Percentiles rank a stretch among this genome's conserved stretches.
Evolutionary conservation across 1,284 basidiomycete genomes (phyloP).

Genomic region (Athelia sp.): DNA sequence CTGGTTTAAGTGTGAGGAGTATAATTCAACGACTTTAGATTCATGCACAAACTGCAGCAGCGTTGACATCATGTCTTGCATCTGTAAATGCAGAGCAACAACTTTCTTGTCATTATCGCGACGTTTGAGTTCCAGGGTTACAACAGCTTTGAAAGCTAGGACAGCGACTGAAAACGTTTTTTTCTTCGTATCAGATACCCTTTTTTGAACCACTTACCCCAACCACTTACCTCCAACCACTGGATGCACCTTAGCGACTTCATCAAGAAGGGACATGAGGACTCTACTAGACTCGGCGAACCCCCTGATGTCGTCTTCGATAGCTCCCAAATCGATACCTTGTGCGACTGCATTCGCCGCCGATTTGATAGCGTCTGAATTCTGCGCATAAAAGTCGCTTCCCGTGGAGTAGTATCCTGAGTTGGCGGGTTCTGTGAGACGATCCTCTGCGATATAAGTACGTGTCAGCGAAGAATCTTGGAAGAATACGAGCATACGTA

Average conservation of each 20-base stretch:
- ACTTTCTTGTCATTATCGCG: conserved; percentile 40
- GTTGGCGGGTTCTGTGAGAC: neutral
- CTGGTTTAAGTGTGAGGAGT: conserved; percentile 2
- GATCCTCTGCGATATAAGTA: neutral
- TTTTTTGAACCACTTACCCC: neutral
- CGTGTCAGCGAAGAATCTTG: too few relatives aligned
- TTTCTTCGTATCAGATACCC: neutral
- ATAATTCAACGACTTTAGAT: neutral
- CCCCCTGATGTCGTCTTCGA: conserved; percentile 15
- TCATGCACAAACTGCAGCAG: conserved; percentile 32
- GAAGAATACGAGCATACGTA: too few relatives aligned
- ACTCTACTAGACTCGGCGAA: conserved; percentile 17
- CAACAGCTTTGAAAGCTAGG: conserved; percentile 36
- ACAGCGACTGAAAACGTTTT: conserved; percentile 29
- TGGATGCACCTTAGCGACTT: conserved; percentile 20
- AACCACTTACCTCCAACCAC: conserved; percentile 20
- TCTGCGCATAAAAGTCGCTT: neutral
- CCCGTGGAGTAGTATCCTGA: neutral
- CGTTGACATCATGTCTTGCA: conserved; percentile 39
- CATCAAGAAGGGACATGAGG: conserved; percentile 20
- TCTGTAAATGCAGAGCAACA: conserved; percentile 32
- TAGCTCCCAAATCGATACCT: conserved; percentile 6
- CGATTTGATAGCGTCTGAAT: neutral
- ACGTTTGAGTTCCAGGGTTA: conserved; percentile 33
- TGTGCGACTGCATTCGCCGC: neutral